These are phyloP conservation scores for Lactarius tabidus DNA, from an alignment of 768 basidiomycete species.

Conservation along the genomic window DNA sequence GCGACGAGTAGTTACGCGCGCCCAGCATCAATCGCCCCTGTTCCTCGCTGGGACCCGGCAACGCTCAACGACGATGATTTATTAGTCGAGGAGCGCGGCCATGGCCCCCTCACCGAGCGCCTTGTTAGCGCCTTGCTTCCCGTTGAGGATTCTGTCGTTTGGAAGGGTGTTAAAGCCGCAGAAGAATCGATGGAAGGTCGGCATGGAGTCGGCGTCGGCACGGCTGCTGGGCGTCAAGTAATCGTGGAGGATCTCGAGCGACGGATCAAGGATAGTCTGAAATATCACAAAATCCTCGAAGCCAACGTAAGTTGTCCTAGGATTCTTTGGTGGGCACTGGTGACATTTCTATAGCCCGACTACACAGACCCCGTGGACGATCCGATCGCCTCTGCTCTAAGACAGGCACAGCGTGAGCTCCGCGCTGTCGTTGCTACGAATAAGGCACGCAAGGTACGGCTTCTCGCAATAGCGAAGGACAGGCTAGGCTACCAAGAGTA, in stretches of 20 bases:
- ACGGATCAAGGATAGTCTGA: conserved; percentile 69
- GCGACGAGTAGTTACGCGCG: conserved; percentile 32
- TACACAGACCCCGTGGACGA: conserved; percentile 83
- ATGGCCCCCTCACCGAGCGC: conserved; percentile 86
- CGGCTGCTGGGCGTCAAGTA: conserved; percentile 72
- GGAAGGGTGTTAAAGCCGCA: conserved; percentile 78
- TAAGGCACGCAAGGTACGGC: conserved; percentile 72
- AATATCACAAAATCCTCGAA: conserved; percentile 68
- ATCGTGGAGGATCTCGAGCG: conserved; percentile 78
- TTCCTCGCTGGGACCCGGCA: conserved; percentile 80
- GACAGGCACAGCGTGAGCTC: conserved; percentile 82
- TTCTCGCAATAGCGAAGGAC: conserved; percentile 74
- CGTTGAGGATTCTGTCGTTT: conserved; percentile 54
- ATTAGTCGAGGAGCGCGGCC: conserved; percentile 68
- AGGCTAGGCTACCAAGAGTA: conserved; percentile 92
- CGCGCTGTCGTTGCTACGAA: conserved; percentile 74
- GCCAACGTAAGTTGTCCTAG: conserved; percentile 53
- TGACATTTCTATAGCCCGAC: conserved; percentile 49
- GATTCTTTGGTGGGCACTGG: conserved; percentile 23
- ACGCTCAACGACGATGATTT: conserved; percentile 71
- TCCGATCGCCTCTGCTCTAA: conserved; percentile 85
- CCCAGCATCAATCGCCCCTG: conserved; percentile 43
- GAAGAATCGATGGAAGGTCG: conserved; percentile 83
- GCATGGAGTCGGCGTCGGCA: conserved; percentile 69
- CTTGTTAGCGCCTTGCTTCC: conserved; percentile 71